Conservation (phyloP, 768 basidiomycete species). For the Boletus subparvulus region DNA sequence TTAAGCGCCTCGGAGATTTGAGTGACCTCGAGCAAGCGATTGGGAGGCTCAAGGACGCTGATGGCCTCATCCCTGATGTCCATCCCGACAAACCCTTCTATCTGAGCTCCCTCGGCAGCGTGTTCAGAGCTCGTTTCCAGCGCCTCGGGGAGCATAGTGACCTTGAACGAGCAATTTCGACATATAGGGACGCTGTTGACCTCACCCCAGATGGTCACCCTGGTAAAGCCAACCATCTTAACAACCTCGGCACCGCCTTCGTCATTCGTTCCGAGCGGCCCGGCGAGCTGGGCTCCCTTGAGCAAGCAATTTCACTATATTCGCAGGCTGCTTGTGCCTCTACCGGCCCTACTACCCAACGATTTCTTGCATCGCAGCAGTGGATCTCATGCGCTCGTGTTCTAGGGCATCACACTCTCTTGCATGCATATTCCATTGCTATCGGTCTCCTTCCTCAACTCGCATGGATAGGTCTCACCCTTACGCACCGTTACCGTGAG, state of each 20-base stretch:
- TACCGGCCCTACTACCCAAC: not conserved
- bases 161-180: not conserved
- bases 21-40: constrained; percentile 5
- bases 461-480: not conserved
- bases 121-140: not conserved
- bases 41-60: not conserved
- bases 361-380: not conserved
- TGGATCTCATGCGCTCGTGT: not conserved
- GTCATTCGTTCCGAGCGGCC: not conserved
- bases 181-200: not conserved
- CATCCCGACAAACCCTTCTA: not conserved
- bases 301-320: not conserved
- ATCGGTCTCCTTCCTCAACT: constrained; percentile 20
- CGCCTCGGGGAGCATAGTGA: not conserved
- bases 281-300: not conserved
- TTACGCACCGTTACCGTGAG: not conserved
- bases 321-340: not conserved
- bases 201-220: not conserved
- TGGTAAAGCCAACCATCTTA: not conserved
- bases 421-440: not conserved
- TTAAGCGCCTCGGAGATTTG: not conserved
- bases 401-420: not conserved
- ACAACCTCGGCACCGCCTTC: not conserved
- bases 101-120: not conserved
- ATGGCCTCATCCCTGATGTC: not conserved